These are phyloP conservation scores for Hypoxylon fragiforme DNA, from an alignment of 495 filamentous ascomycete species.

Conservation along the genomic window DNA sequence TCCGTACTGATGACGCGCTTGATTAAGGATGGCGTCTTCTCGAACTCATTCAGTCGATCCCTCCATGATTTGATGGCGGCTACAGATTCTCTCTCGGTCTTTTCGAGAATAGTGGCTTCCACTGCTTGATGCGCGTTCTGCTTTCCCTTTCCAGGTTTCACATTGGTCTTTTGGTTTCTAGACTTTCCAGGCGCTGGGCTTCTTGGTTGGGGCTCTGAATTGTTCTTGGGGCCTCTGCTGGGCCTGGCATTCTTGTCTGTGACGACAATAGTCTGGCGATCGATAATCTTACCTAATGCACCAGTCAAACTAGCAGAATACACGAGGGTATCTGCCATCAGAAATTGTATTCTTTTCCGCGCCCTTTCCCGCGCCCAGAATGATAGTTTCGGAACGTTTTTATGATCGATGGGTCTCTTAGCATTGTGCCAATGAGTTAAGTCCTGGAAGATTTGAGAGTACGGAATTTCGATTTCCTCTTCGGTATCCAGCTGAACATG, in stretches of 20 bases:
- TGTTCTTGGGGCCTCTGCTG: neutral
- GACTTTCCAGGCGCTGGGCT: constrained; percentile 6
- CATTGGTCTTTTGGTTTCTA: constrained; percentile 35
- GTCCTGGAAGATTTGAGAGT: constrained; percentile 55
- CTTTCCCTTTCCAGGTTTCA: constrained; percentile 26
- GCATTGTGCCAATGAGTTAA: constrained; percentile 68
- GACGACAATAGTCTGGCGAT: constrained; percentile 62
- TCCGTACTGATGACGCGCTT: constrained; percentile 50
- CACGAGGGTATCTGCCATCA: constrained; percentile 64
- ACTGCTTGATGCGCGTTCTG: constrained; percentile 34
- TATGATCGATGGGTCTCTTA: constrained; percentile 53
- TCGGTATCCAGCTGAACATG: constrained; percentile 53
- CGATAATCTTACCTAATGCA: constrained; percentile 61
- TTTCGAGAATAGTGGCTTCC: constrained; percentile 27
- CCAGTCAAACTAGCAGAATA: constrained; percentile 76
- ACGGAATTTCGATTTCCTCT: constrained; percentile 14
- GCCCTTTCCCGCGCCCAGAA: constrained; percentile 36
- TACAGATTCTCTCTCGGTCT: constrained; percentile 35
- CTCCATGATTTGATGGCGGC: constrained; percentile 30
- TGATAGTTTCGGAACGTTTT: constrained; percentile 27
- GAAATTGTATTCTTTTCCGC: constrained; percentile 59
- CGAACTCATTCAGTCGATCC: constrained; percentile 28
- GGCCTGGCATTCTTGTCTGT: neutral
- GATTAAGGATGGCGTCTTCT: constrained; percentile 34
- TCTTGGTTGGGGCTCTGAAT: neutral